Evolutionary conservation across 2,329 filamentous ascomycete genomes (phyloP).

Genomic region (Pyrenophora teres): DNA sequence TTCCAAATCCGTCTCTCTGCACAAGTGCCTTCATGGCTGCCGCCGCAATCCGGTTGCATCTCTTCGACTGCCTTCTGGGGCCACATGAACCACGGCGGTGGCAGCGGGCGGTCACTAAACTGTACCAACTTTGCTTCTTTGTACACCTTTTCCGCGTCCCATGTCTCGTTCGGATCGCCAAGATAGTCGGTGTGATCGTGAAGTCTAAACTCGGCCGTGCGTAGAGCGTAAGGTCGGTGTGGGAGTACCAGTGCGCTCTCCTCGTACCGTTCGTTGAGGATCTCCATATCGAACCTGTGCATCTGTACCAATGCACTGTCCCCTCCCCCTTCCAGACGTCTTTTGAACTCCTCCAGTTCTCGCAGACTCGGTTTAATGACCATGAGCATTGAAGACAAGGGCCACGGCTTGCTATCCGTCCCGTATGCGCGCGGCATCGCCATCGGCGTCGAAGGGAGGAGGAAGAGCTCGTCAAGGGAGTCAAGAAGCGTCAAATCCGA

Average conservation of each 20-base stretch:
- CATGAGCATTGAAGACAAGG: constrained; percentile 65
- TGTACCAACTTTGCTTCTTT: constrained; percentile 69
- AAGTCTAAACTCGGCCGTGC: constrained; percentile 66
- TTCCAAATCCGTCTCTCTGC: constrained; percentile 52
- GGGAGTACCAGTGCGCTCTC: constrained; percentile 65
- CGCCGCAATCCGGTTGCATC: constrained; percentile 53
- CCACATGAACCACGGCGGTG: constrained; percentile 66
- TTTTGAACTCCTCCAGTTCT: constrained; percentile 54
- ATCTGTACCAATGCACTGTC: constrained; percentile 34
- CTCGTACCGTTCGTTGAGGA: constrained; percentile 66
- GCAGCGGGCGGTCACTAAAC: constrained; percentile 73
- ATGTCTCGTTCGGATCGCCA: constrained; percentile 58
- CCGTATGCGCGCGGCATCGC: constrained; percentile 76
- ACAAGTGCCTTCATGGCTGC: constrained; percentile 36
- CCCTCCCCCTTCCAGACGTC: constrained; percentile 35
- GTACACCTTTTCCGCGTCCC: constrained; percentile 62
- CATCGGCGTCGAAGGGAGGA: constrained; percentile 63
- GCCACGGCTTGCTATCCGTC: constrained; percentile 59
- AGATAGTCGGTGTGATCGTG: constrained; percentile 59
- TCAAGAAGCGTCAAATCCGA: constrained; percentile 67
- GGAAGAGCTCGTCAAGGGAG: constrained; percentile 72
- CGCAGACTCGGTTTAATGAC: constrained; percentile 62
- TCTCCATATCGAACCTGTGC: constrained; percentile 67
- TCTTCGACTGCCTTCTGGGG: constrained; percentile 47
- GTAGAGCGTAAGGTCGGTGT: constrained; percentile 65